phyloP scores from a whole-genome alignment of 73 alveolate genomes.

The Diophrys appendiculata region DNA sequence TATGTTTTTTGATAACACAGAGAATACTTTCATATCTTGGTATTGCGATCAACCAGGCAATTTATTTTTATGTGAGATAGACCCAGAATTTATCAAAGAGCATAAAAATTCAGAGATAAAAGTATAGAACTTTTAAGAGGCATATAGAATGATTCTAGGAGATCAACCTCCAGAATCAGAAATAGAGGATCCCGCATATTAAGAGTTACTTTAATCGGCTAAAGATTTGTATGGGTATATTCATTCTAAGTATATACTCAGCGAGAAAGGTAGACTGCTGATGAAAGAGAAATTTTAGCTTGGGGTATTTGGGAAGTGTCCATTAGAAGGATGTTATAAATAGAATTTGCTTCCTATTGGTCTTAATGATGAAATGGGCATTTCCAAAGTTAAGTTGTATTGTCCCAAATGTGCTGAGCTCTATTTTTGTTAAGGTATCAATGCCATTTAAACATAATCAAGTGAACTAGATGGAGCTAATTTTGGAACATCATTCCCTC shows the following conservation, averaged over 20 bases:
- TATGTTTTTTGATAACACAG: too few species aligned
- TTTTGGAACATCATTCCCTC: conserved; percentile 90
- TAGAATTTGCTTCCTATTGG: conserved; percentile 84
- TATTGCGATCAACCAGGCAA: conserved; percentile 75
- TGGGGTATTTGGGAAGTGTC: conserved; percentile 85
- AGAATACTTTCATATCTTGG: conserved; percentile 52
- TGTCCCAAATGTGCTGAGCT: conserved; percentile 93
- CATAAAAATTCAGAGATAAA: not conserved
- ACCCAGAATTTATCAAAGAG: not conserved
- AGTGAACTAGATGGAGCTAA: conserved; percentile 85
- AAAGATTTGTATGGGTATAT: conserved; percentile 92
- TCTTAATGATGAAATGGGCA: conserved; percentile 68
- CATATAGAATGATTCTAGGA: not conserved
- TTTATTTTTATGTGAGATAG: conserved; percentile 32
- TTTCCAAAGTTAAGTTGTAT: conserved; percentile 81
- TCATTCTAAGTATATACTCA: conserved; percentile 84
- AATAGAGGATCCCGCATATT: not conserved
- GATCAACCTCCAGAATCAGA: not conserved
- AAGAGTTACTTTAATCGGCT: conserved; percentile 54
- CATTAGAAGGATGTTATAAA: conserved; percentile 84
- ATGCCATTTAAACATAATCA: too few species aligned
- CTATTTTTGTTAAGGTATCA: conserved; percentile 81
- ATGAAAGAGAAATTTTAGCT: conserved; percentile 63
- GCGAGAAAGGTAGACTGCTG: conserved; percentile 82
- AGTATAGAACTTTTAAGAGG: not conserved